Evolutionary conservation across 2,329 filamentous ascomycete species (phyloP).

Genomic region (Neospermospora avenae): DNA sequence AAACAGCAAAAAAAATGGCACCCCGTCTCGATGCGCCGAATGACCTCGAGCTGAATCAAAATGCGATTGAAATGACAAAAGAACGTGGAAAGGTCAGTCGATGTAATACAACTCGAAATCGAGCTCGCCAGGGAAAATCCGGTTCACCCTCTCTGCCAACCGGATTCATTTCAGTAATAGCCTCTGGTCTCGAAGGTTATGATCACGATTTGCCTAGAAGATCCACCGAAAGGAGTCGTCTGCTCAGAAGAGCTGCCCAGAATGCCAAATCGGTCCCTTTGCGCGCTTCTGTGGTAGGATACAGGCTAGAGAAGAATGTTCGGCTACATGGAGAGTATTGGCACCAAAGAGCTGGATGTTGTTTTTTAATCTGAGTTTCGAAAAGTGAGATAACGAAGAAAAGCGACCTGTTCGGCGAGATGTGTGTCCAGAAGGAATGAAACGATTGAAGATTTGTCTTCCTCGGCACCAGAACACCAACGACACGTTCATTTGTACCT

Average conservation of each 20-base stretch:
- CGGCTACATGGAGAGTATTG: not conserved
- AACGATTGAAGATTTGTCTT: not conserved
- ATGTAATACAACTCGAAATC: too few species aligned
- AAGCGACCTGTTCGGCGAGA: not conserved
- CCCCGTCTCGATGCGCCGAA: conserved; percentile 19
- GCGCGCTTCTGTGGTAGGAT: not conserved
- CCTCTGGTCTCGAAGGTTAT: too few species aligned
- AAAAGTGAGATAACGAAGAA: not conserved
- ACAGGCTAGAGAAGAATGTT: not conserved
- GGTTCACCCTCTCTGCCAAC: too few species aligned
- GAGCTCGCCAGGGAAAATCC: too few species aligned
- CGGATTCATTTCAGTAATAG: too few species aligned
- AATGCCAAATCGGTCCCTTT: not conserved
- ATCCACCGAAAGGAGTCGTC: too few species aligned
- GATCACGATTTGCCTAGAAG: too few species aligned
- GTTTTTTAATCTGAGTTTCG: not conserved
- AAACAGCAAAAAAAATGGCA: conserved; percentile 6
- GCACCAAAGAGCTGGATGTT: not conserved
- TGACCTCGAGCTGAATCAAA: conserved; percentile 11
- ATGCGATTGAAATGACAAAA: conserved; percentile 9
- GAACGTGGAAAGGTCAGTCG: not conserved
- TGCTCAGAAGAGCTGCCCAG: too few species aligned
- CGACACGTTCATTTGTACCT: not conserved
- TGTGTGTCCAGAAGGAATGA: not conserved
- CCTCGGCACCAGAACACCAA: not conserved